Conservation (phyloP, 2,329 filamentous ascomycete species). For the Stagonosporopsis cucurbitacearum region DNA sequence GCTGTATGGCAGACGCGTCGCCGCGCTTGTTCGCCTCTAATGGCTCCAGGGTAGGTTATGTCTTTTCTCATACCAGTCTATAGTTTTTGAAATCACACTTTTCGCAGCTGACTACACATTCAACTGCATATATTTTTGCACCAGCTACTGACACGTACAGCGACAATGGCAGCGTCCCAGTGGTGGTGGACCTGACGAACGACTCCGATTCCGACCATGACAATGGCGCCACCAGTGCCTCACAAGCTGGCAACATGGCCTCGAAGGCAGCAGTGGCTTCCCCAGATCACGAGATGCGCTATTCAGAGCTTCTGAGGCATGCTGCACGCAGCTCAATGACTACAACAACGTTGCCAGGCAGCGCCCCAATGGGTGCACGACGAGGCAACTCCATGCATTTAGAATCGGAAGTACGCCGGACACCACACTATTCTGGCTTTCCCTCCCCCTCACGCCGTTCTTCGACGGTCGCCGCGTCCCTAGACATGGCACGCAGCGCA, state of each 20-base stretch:
- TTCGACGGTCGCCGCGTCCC: background rate
- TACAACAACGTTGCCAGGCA: background rate
- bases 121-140: background rate
- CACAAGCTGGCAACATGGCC: background rate
- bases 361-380: background rate
- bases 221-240: background rate
- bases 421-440: background rate
- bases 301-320: background rate
- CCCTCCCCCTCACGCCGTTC: background rate
- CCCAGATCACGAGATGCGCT: background rate
- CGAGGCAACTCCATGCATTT: background rate
- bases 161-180: conserved; percentile 15
- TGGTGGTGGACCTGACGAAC: conserved; percentile 33
- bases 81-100: background rate
- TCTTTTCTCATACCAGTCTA: background rate
- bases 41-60: conserved; percentile 29
- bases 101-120: background rate
- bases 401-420: background rate
- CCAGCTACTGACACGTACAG: conserved; percentile 27
- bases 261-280: background rate
- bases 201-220: conserved; percentile 27
- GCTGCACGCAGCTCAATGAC: background rate
- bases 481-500: background rate
- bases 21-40: conserved; percentile 5
- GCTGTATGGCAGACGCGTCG: conserved; percentile 33